Base-by-base conservation (phyloP, 2,329 filamentous ascomycete genomes). In the Sordariomycetes sp. region DNA sequence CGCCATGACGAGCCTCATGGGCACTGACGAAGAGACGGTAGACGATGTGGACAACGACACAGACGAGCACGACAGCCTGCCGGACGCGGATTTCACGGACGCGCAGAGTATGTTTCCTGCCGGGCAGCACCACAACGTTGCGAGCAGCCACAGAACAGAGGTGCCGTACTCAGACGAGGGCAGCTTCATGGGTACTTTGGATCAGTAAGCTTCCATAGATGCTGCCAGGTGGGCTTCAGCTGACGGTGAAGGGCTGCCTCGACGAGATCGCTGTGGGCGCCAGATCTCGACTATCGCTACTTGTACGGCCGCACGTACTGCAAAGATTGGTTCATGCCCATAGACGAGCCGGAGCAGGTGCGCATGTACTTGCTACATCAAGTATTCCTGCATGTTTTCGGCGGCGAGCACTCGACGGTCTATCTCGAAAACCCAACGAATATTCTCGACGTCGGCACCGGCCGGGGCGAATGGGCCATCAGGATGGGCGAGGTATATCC, bases 251-350 rank as follows among this genome's bases (percentile, higher is more conserved):
- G 61, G 35, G 57, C 55, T 37, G 58, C 60, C 2, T 64, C 66
- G 10, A 70, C 66, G 14, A 57, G 64, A 31, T 70, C 66, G n/a
- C 48, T 70, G 32, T 66, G 62, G 47, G 63, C 63, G 26, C 52
- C 58, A 37, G 66, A 70, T 40, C 59, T 80, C 21, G 67, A 75
- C 47, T 70, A 72, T 42, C 60, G 72, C 35, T 59, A 70, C 39
- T 75, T 81, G 41, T 70, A 82, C 53, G 73, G 67, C 28, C 71
- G 78, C 16, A 66, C 79, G 42, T 79, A 76, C 48, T 77, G 78
- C 46, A 62, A 70, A 21, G 63, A 65, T 21, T 82, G 80, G 46
- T 75, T 65, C 50, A 77, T 81, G 66, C 78, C 78, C 11, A 80
- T 79, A 50, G 78, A 82, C 45, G 72, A 79, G 30, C 56, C 66